phyloP scores from a whole-genome alignment of 2,329 filamentous ascomycete species.

The Calonectria naviculata region DNA sequence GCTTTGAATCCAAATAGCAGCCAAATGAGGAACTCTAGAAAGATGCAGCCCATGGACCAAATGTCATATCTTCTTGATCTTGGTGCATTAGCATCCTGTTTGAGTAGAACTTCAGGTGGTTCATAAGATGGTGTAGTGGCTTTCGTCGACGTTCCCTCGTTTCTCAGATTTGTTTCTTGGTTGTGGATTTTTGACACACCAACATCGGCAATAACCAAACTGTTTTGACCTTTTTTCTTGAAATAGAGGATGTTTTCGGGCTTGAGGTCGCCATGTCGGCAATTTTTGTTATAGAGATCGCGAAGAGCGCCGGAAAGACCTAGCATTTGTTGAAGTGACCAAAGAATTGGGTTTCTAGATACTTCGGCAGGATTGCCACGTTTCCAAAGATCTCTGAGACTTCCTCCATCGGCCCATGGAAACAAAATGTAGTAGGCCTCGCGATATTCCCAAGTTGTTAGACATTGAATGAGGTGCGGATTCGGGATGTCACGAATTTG shows the following conservation, averaged over 20 bases:
- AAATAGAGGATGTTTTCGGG: slow-evolving; percentile 32
- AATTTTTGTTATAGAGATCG: slow-evolving; percentile 18
- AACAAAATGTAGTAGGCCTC: slow-evolving; percentile 23
- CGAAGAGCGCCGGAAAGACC: slow-evolving; percentile 19
- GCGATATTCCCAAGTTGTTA: slow-evolving; percentile 22
- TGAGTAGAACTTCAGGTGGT: slow-evolving; percentile 22
- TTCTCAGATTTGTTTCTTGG: slow-evolving; percentile 17
- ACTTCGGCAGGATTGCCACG: background rate
- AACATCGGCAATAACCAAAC: slow-evolving; percentile 27
- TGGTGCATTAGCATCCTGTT: background rate
- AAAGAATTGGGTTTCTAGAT: background rate
- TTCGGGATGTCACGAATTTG: slow-evolving; percentile 11
- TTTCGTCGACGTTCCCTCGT: slow-evolving; percentile 11
- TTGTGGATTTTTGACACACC: slow-evolving; percentile 27
- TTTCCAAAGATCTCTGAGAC: slow-evolving; percentile 26
- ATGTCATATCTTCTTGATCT: slow-evolving; percentile 27
- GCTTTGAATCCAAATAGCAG: slow-evolving; percentile 11
- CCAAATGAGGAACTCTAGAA: slow-evolving; percentile 30
- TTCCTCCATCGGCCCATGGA: slow-evolving; percentile 31
- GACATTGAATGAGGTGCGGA: slow-evolving; percentile 18
- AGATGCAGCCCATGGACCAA: slow-evolving; percentile 32
- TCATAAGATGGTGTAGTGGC: slow-evolving; percentile 26
- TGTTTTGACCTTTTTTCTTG: background rate
- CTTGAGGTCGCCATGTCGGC: slow-evolving; percentile 33
- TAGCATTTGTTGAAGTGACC: slow-evolving; percentile 28